Evolutionary conservation across 1,139 yeast genomes (phyloP).

Genomic region (Suhomyces ambrosiae): DNA sequence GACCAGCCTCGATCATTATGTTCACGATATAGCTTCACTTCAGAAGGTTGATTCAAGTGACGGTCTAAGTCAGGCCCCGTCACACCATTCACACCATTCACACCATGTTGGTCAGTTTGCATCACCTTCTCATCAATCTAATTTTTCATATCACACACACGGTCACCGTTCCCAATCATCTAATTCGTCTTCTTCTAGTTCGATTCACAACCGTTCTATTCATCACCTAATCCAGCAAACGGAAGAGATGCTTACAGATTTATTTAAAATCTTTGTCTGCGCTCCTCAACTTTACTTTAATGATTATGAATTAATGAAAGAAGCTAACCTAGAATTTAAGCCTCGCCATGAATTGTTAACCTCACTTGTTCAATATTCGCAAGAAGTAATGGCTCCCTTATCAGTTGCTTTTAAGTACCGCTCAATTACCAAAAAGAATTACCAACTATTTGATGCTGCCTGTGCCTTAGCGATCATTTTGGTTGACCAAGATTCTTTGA

Average conservation of each 20-base stretch:
- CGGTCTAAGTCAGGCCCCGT: not conserved
- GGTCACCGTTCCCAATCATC: conserved; percentile 7
- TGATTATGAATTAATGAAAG: conserved; percentile 29
- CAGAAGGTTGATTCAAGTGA: conserved; percentile 8
- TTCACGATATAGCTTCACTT: conserved; percentile 11
- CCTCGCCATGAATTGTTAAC: conserved; percentile 10
- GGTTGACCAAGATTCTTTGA: conserved; percentile 24
- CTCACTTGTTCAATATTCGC: conserved; percentile 25
- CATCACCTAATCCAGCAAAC: conserved; percentile 9
- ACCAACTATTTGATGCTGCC: conserved; percentile 38
- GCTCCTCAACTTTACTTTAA: conserved; percentile 42
- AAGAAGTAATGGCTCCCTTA: conserved; percentile 35
- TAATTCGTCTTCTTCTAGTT: conserved; percentile 7
- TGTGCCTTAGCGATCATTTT: conserved; percentile 37
- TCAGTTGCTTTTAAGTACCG: conserved; percentile 36
- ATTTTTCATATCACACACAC: not conserved
- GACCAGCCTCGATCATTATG: conserved; percentile 18
- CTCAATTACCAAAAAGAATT: conserved; percentile 14
- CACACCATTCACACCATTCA: conserved; percentile 5
- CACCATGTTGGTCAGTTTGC: not conserved
- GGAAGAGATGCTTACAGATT: conserved; percentile 31
- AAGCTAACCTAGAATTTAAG: conserved; percentile 16
- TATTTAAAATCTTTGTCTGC: conserved; percentile 38
- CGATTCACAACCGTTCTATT: conserved; percentile 5
- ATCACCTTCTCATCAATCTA: not conserved